Percentiles rank a stretch among this genome's conserved stretches.
phyloP scores from a whole-genome alignment of 164 flowering plant species.

The Tetracentron sinense region DNA sequence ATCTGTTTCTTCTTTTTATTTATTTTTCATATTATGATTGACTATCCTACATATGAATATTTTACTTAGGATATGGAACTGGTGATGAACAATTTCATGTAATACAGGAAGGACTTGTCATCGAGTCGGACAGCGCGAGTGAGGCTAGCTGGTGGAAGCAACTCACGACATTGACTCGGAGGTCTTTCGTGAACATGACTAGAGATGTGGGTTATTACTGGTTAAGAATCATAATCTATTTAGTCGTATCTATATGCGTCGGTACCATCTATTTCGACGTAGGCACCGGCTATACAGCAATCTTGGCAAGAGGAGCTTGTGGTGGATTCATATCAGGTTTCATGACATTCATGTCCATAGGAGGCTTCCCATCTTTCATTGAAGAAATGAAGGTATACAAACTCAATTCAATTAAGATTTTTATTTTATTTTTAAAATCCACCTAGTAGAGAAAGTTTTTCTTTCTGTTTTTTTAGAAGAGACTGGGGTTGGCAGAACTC shows the following conservation, averaged over 20 bases:
- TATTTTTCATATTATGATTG: no score
- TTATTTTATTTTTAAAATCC: no score
- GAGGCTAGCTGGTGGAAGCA: conserved; percentile 49
- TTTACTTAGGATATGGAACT: no score
- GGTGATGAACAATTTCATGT: no score
- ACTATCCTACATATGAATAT: no score
- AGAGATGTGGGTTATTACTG: conserved; percentile 62
- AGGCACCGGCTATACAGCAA: conserved; percentile 23
- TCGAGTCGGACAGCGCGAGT: conserved; percentile 15
- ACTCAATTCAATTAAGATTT: background rate
- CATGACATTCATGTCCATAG: conserved; percentile 34
- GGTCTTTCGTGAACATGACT: conserved; percentile 51
- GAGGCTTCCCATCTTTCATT: conserved; percentile 33
- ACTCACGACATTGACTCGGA: conserved; percentile 35
- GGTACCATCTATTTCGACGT: conserved; percentile 23
- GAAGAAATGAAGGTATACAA: conserved; percentile 33
- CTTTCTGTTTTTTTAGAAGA: no score
- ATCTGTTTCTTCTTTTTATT: no score
- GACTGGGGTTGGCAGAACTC: no score
- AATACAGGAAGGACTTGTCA: conserved; percentile 22
- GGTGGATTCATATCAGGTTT: conserved; percentile 26
- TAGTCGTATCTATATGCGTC: conserved; percentile 19
- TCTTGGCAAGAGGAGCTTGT: conserved; percentile 26
- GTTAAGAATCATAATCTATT: conserved; percentile 41
- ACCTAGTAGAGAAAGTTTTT: no score